phyloP scores from a whole-genome alignment of 306 rosid genomes.

The Cicer yamashitae region DNA sequence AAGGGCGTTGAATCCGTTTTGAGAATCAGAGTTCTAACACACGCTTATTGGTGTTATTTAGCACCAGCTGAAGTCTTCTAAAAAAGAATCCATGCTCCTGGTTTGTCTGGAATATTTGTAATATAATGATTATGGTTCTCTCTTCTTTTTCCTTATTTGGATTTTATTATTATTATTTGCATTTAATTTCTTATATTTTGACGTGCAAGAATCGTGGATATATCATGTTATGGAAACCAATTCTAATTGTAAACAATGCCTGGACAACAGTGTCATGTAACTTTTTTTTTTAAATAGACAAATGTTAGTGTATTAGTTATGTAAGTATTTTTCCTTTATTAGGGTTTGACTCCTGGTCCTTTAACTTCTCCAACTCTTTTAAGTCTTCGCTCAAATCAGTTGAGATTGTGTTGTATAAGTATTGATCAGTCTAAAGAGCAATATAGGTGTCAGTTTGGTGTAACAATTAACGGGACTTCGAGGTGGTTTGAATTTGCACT shows the following conservation, averaged over 20 bases:
- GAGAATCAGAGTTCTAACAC: slow-evolving; percentile 40
- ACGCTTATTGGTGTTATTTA: slow-evolving; percentile 35
- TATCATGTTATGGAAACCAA: slow-evolving; percentile 28
- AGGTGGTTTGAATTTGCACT: too few species aligned
- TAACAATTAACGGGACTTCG: too few species aligned
- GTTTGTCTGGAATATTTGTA: slow-evolving; percentile 40
- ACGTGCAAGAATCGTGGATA: slow-evolving; percentile 37
- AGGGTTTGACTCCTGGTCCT: too few species aligned
- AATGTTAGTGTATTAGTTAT: too few species aligned
- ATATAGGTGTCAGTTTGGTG: too few species aligned
- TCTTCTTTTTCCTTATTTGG: not conserved
- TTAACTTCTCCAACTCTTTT: too few species aligned
- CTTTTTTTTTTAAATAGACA: not conserved
- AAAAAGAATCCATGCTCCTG: slow-evolving; percentile 23
- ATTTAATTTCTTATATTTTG: slow-evolving; percentile 21
- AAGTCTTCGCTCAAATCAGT: too few species aligned
- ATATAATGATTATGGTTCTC: slow-evolving; percentile 21
- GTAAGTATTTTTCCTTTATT: too few species aligned
- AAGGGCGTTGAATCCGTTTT: slow-evolving; percentile 39
- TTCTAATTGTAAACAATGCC: slow-evolving; percentile 34
- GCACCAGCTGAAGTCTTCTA: slow-evolving; percentile 15
- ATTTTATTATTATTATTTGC: slow-evolving; percentile 33
- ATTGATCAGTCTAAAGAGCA: too few species aligned
- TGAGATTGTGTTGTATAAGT: too few species aligned
- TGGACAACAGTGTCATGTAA: slow-evolving; percentile 8